Evolutionary conservation across 176 grass and related monocot genomes (phyloP).

Genomic region (Oropetium thomaeum): DNA sequence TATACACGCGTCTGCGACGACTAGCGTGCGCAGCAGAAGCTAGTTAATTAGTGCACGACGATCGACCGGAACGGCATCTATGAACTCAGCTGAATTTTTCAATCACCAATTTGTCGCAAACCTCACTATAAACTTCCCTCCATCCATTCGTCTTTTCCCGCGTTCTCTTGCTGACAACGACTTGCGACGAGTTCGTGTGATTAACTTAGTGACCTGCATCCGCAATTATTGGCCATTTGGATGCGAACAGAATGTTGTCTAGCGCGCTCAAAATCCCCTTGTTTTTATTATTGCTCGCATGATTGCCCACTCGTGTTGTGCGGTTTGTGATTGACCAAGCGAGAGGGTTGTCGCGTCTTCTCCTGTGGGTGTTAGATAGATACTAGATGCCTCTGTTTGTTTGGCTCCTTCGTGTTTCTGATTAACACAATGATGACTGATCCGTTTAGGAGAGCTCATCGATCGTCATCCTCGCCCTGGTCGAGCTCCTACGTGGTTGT

Average conservation of each 20-base stretch:
- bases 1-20: constrained; percentile 5
- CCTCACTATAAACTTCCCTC: constrained; percentile 13
- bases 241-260: constrained; percentile 21
- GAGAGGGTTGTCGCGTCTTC: constrained; percentile 2
- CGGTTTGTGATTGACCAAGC: background rate
- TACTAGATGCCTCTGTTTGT: too few species aligned
- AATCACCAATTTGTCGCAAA: constrained; percentile 19
- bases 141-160: constrained; percentile 30
- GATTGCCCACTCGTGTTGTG: constrained; percentile 47
- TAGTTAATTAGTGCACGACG: background rate
- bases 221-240: constrained; percentile 55
- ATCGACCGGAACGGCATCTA: constrained; percentile 35
- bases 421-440: too few species aligned
- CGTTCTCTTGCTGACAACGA: background rate
- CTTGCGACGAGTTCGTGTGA: constrained; percentile 14
- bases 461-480: constrained; percentile 5
- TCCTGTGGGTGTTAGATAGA: background rate
- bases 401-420: background rate
- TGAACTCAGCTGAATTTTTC: constrained; percentile 6
- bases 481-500: constrained; percentile 46
- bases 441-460: background rate
- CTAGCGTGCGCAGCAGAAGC: background rate
- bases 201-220: background rate
- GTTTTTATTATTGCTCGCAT: constrained; percentile 12
- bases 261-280: constrained; percentile 8